These are phyloP conservation scores for Neoascochyta sp. DNA, from an alignment of 2,329 filamentous ascomycete species.

Conservation along the genomic window DNA sequence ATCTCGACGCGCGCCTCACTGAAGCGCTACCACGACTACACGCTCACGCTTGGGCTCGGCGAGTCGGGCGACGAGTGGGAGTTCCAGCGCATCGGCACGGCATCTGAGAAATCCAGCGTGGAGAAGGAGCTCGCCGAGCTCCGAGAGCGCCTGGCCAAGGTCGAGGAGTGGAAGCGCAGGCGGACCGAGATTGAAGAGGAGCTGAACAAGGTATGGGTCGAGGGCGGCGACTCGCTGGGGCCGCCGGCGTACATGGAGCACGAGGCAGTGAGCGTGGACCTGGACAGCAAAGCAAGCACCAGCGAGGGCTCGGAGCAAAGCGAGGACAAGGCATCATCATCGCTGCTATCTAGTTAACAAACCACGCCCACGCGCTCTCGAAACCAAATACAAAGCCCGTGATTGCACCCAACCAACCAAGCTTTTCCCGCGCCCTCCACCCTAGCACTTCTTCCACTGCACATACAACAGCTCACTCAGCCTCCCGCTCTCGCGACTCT, in stretches of 20 bases:
- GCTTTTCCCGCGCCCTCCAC: no score
- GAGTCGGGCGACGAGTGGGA: conserved; percentile 84
- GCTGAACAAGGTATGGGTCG: conserved; percentile 61
- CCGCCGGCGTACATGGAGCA: conserved; percentile 36
- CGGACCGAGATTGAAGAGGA: conserved; percentile 79
- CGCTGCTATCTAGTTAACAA: no score
- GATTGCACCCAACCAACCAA: no score
- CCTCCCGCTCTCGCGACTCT: conserved; percentile 23
- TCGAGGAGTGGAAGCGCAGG: conserved; percentile 78
- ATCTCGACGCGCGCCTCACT: conserved; percentile 91
- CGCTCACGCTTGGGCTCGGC: conserved; percentile 78
- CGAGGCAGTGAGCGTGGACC: conserved; percentile 43
- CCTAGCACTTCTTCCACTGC: conserved; percentile 34
- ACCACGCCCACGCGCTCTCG: no score
- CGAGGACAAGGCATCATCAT: no score
- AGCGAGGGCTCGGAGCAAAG: no score
- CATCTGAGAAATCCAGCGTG: conserved; percentile 86
- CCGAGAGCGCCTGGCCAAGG: conserved; percentile 71
- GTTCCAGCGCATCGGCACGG: conserved; percentile 89
- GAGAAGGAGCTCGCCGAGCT: conserved; percentile 87
- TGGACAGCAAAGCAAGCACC: no score
- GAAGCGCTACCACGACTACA: conserved; percentile 93
- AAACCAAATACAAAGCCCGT: no score
- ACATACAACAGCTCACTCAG: conserved; percentile 29
- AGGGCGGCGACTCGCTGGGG: conserved; percentile 37